Base-by-base conservation (phyloP, 2,329 filamentous ascomycete genomes). In the Xylariaceae sp. region DNA sequence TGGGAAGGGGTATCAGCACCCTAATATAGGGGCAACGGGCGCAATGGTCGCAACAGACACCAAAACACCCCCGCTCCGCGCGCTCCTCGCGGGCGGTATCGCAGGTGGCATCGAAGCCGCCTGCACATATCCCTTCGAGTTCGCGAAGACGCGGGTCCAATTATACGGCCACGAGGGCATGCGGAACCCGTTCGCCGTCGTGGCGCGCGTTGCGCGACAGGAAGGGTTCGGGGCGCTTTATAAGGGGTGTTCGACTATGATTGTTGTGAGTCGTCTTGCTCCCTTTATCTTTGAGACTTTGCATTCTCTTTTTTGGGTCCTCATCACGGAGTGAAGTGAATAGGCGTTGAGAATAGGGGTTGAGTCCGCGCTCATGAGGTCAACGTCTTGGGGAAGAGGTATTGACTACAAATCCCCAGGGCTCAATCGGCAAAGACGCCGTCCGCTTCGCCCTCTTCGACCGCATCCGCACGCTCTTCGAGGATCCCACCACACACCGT, bases 371-470 rank as follows among this genome's bases (percentile, higher is more conserved):
- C 17, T 18, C 17, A 18, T 18, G 17, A 18, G 17, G 17, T 18
- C 17, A 18, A 18, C 17, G 17, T 18, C 17, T 18, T 18, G 17
- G 17, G 17, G 17, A 18, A 18, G 17, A 18, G 17, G 17, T 42
- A 59, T 34, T 15, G 30, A 30, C 8, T 30, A 18, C 23, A 18
- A 18, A 18, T 30, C 6, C 9, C 1, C 55, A 71, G 70, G 84
- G 84, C 17, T 84, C 82, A 6, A 75, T 85, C 11, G 82, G 76
- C 58, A 87, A 87, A 75, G 84, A 86, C 69, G 84, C 79, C 18
- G 79, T 86, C 30, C 81, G 84, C 17, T 87, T 87, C 69, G 71
- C 86, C 6, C 82, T 82, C 52, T 87, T 86, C 70, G 84, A 87
- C 70, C 78, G 78, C 15, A 85, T 87, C 71, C 85, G 84, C 61